Base-by-base conservation (phyloP, 805 yeast species). In the Candida anglica region DNA sequence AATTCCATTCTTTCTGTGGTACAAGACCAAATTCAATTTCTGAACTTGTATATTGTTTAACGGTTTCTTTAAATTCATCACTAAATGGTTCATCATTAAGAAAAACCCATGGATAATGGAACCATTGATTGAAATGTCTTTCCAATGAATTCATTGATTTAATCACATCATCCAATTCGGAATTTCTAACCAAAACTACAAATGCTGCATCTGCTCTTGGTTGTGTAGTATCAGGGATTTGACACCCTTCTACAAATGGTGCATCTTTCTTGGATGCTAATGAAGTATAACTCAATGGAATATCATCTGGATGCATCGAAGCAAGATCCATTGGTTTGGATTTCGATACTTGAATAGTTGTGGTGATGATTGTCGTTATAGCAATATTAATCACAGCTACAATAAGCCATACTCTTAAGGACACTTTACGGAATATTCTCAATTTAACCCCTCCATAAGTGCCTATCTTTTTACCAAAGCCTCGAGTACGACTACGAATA, bases 41-140 rank as follows among this genome's bases (percentile, higher is more conserved):
- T 0, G 89, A 76, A 7, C 68, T 62, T 3, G 93, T 81, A 34
- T 74, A 61, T 27, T 66, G 52, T 10, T 44, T 33, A 0, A 87
- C 80, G 2, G 67, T 59, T 2, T 46, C 48, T 47, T 73, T 76
- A 57, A 93, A 93, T 14, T 77, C 73, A 2, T 73, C 73, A 15
- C 70, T 66, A 48, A 91, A 89, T 13, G 76, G 79, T 38, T 75
- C 88, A 56, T 91, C 86, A 53, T 89, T 91, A 14, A 93, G 58
- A 47, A 93, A 86, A 1, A 86, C 81, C 81, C 95, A 93, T 0
- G 96, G 97, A 53, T 93, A 93, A 44, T 83, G 75, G 57, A 71
- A 93, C 95, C 96, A 87, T 48, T 89, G 89, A 55, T 91, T 91
- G 63, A 89, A 91, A 53, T 83, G 95, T 17, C 86, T 68, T 54